Conservation (phyloP, 2,329 filamentous ascomycete species). For the Aureobasidium sp. region DNA sequence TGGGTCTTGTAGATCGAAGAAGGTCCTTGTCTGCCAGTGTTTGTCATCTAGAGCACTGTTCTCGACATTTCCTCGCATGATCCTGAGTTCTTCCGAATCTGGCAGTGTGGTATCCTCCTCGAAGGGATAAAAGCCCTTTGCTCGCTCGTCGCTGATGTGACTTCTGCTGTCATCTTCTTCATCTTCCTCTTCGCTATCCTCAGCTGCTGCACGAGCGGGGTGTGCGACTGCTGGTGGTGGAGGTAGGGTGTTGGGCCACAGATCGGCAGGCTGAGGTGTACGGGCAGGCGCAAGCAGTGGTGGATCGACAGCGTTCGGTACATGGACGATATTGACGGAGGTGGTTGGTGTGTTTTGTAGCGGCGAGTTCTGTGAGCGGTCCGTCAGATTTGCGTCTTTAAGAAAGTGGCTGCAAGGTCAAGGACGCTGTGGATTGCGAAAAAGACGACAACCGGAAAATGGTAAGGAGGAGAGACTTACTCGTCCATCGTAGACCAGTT, state of each 20-base stretch:
- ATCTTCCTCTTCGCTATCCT: constrained; percentile 26
- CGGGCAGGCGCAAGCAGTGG: not conserved
- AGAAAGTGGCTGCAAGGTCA: no score
- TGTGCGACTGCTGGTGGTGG: constrained; percentile 19
- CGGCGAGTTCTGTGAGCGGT: not conserved
- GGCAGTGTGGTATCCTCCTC: constrained; percentile 63
- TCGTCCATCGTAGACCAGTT: not conserved
- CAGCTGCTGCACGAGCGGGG: constrained; percentile 26
- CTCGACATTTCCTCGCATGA: constrained; percentile 57
- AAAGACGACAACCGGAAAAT: no score
- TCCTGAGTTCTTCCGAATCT: constrained; percentile 64
- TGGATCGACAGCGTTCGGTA: not conserved
- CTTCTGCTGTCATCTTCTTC: constrained; percentile 33
- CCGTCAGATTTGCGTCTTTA: no score
- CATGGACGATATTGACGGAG: not conserved
- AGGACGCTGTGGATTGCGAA: not conserved
- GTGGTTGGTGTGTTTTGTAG: not conserved
- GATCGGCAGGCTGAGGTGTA: not conserved
- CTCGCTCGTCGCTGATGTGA: constrained; percentile 26
- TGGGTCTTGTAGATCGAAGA: constrained; percentile 62
- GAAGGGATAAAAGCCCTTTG: constrained; percentile 56
- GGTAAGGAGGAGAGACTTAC: constrained; percentile 3
- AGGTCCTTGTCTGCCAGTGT: constrained; percentile 66
- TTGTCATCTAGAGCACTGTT: constrained; percentile 64
- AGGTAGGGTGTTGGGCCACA: not conserved